Base-by-base conservation (phyloP, 1,284 basidiomycete genomes). In the Malassezia restricta region DNA sequence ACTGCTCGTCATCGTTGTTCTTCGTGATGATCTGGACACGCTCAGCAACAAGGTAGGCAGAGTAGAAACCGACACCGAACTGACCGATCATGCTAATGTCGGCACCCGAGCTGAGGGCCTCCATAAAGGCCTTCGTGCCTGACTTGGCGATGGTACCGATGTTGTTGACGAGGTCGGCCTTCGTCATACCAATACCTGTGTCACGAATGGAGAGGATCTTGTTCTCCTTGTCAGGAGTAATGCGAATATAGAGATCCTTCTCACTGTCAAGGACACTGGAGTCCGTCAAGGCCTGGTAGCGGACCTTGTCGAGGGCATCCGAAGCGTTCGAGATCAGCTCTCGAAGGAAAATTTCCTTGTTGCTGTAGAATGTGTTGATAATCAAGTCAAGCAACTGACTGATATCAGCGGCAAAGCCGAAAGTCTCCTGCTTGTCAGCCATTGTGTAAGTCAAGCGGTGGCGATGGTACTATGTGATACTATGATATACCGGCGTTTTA, bases 61-160 rank as follows among this genome's bases (percentile, higher is more conserved):
- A 96, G 83, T 98, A 98, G 85, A 98, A 98, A 80, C 92, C 89
- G 77, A 95, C 92, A 89, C 90, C 89, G 77, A 94, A 90, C 79
- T 87, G 86, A 74, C 85, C 85, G 64, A 72, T 71, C 63, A 68
- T 67, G 47, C 57, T 58, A 33, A 70, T 66, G 56, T 73, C 63
- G 57, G 92, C 94, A 71, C 92, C 92, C 44, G 90, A 91, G 75
- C 82, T 85, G 63, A 98, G 82, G 53, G 94, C 92, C 76, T 80
- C 79, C 79, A 80, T 80, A 83, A 99, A 99, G 54, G 90, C 90
- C 86, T 98, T 81, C 66, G 79, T 81, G 63, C 88, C 89, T 57
- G 88, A 92, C 81, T 92, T 98, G 78, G 92, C 92, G 75, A 99
- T 98, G 55, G 94, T 99, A 80, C 92, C 94, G 62, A 99, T 82